These are phyloP conservation scores for Apiotrichum gracile DNA, from an alignment of 1,284 basidiomycete genomes.

Conservation along the genomic window DNA sequence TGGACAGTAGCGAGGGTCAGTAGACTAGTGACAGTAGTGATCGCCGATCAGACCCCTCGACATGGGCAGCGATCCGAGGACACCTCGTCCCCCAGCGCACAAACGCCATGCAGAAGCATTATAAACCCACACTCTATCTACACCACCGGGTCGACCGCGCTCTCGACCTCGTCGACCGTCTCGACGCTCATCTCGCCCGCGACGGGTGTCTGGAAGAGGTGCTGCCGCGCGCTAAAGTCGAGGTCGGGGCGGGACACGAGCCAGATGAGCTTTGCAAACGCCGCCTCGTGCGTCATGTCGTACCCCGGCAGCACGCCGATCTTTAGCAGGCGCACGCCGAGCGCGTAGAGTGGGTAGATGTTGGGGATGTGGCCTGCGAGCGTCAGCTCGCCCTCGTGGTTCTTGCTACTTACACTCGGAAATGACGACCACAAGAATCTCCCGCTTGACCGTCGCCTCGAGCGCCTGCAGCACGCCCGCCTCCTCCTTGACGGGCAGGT, in stretches of 20 bases:
- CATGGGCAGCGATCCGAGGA: too few relatives aligned
- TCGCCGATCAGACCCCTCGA: too few relatives aligned
- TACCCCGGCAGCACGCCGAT: slow-evolving; percentile 41
- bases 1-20: too few relatives aligned
- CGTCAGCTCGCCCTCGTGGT: neutral
- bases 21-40: too few relatives aligned
- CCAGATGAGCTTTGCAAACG: slow-evolving; percentile 44
- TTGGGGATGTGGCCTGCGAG: slow-evolving; percentile 35
- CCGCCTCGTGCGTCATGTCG: slow-evolving; percentile 45
- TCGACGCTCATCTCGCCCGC: slow-evolving; percentile 36
- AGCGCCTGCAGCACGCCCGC: slow-evolving; percentile 34
- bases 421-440: slow-evolving; percentile 44
- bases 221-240: slow-evolving; percentile 35
- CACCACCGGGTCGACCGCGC: neutral
- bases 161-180: neutral
- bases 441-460: slow-evolving; percentile 32
- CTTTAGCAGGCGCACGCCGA: slow-evolving; percentile 34
- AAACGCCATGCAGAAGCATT: too few relatives aligned
- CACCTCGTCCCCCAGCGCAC: too few relatives aligned
- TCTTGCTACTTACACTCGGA: slow-evolving; percentile 32
- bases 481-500: slow-evolving; percentile 35
- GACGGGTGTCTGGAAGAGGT: slow-evolving; percentile 34
- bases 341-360: slow-evolving; percentile 43
- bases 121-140: too few relatives aligned
- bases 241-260: slow-evolving; percentile 36